Percentiles rank a stretch among this genome's conserved stretches.
Evolutionary conservation across 169 alveolate genomes (phyloP).

Genomic region (Plasmodium vinckei): DNA sequence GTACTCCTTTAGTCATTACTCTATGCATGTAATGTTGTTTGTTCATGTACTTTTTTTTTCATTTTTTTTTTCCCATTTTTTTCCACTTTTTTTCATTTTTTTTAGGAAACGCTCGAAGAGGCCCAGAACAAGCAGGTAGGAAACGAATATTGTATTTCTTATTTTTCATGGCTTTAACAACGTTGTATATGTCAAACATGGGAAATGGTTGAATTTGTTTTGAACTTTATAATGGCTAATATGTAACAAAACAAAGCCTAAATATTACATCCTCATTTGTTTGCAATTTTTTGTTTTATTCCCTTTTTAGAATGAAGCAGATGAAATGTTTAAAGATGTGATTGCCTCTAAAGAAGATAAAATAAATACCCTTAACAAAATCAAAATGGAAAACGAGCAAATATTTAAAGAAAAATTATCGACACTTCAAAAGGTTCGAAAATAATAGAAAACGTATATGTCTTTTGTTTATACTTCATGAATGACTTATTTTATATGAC

Average conservation of each 20-base stretch:
- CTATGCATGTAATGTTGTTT: background rate
- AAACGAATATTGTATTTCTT: too few species aligned
- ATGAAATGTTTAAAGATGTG: slow-evolving; percentile 57
- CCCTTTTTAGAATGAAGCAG: slow-evolving; percentile 21
- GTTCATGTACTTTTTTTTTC: background rate
- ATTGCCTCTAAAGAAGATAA: slow-evolving; percentile 50
- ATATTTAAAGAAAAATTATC: slow-evolving; percentile 46
- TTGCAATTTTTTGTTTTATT: background rate
- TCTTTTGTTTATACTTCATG: too few species aligned
- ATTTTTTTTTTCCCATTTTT: background rate
- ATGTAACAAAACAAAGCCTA: too few species aligned
- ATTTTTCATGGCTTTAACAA: too few species aligned
- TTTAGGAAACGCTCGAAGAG: too few species aligned
- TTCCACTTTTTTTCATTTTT: too few species aligned
- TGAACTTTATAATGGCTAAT: too few species aligned
- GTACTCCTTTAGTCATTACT: background rate
- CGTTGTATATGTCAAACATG: too few species aligned
- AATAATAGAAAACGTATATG: background rate
- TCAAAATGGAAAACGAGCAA: slow-evolving; percentile 65
- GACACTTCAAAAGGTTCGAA: slow-evolving; percentile 46
- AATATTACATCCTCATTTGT: too few species aligned
- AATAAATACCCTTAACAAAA: slow-evolving; percentile 41
- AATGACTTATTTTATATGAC: too few species aligned
- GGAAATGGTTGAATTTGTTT: too few species aligned
- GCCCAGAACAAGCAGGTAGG: too few species aligned